Evolutionary conservation across 768 basidiomycete genomes (phyloP).

Genomic region (Pleurotus ostreatus): DNA sequence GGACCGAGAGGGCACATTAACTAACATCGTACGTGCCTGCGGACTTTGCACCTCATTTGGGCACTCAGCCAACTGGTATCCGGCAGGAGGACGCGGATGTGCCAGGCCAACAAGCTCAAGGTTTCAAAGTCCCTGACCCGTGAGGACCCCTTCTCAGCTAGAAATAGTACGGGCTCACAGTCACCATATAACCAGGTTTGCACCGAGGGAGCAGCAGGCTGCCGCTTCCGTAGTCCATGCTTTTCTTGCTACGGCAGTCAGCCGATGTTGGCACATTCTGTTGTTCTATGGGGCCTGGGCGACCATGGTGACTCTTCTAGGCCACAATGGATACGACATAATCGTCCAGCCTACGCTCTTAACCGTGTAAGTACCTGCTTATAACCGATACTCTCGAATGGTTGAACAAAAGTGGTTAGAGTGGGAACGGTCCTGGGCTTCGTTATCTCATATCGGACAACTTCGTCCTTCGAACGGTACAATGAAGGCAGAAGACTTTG

Average conservation of each 20-base stretch:
- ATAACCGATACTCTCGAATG: neutral
- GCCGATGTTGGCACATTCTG: slow-evolving; percentile 66
- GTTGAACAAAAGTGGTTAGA: slow-evolving; percentile 15
- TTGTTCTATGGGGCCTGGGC: slow-evolving; percentile 64
- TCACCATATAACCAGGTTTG: neutral
- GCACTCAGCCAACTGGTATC: too few relatives aligned
- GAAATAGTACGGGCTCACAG: neutral
- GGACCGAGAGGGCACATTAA: too few relatives aligned
- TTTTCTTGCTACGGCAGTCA: slow-evolving; percentile 36
- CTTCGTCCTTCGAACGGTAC: slow-evolving; percentile 72
- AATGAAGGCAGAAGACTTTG: slow-evolving; percentile 68
- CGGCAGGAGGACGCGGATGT: too few relatives aligned
- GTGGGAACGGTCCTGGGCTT: slow-evolving; percentile 71
- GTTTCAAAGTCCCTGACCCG: neutral
- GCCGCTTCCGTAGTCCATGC: slow-evolving; percentile 5
- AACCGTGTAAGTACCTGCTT: slow-evolving; percentile 49
- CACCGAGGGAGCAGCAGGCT: slow-evolving; percentile 6
- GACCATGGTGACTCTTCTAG: slow-evolving; percentile 51
- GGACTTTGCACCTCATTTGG: too few relatives aligned
- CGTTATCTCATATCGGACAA: slow-evolving; percentile 68
- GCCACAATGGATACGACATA: slow-evolving; percentile 38
- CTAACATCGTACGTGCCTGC: too few relatives aligned
- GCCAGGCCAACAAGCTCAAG: neutral
- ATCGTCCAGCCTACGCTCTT: slow-evolving; percentile 51
- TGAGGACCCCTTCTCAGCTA: neutral